phyloP scores from a whole-genome alignment of 78 protist species.

The Dictyostelium intermedium region DNA sequence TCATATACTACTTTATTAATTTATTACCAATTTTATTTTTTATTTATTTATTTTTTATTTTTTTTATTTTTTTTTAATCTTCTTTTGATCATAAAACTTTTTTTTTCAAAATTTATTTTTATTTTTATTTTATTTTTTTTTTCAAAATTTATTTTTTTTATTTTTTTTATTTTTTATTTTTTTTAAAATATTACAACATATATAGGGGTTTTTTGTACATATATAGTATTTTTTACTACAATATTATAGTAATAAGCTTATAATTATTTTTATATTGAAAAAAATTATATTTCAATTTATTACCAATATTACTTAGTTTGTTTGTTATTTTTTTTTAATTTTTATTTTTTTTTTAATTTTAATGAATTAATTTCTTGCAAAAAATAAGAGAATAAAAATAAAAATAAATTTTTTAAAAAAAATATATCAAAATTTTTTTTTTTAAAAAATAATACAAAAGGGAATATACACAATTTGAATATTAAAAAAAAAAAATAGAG shows the following conservation, averaged over 20 bases:
- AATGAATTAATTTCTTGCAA: background rate
- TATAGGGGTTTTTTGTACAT: too few species aligned
- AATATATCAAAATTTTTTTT: too few species aligned
- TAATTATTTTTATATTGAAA: background rate
- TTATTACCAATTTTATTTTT: too few species aligned
- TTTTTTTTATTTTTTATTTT: background rate
- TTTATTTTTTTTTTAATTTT: background rate
- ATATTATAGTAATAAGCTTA: background rate
- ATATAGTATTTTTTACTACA: background rate
- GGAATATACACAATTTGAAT: background rate
- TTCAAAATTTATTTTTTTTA: background rate
- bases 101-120: too few species aligned
- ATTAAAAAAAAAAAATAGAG: background rate
- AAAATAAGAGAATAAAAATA: background rate
- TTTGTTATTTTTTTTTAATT: background rate
- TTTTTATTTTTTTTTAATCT: too few species aligned
- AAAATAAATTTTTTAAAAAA: too few species aligned
- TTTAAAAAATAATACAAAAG: too few species aligned
- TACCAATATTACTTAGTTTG: too few species aligned
- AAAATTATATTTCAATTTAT: too few species aligned
- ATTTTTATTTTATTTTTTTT: background rate
- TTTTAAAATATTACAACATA: background rate
- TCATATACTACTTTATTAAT: too few species aligned
- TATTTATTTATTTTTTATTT: too few species aligned
- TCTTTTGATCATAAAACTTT: too few species aligned